phyloP scores from a whole-genome alignment of 169 alveolate species.

The Cryptosporidium sp. region DNA sequence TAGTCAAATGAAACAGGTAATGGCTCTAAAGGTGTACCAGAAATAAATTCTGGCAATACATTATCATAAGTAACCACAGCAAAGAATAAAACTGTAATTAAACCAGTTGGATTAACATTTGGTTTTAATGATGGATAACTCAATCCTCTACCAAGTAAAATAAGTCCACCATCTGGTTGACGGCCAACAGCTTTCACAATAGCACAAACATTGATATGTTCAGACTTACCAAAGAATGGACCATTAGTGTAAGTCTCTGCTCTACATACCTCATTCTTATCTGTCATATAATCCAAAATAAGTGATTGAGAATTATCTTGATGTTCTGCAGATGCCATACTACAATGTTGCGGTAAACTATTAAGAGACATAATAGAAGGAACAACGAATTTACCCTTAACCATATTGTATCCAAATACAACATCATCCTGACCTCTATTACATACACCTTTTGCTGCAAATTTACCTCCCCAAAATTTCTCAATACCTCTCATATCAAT shows the following conservation, averaged over 20 bases:
- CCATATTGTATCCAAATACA: constrained; percentile 55
- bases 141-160: constrained; percentile 69
- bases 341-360: constrained; percentile 46
- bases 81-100: constrained; percentile 63
- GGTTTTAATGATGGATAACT: constrained; percentile 59
- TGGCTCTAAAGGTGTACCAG: constrained; percentile 59
- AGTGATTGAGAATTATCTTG: constrained; percentile 60
- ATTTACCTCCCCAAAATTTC: constrained; percentile 62
- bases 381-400: constrained; percentile 39
- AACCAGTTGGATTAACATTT: constrained; percentile 50
- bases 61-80: constrained; percentile 62
- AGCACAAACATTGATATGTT: constrained; percentile 66
- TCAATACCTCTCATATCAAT: constrained; percentile 28
- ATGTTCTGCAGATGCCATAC: constrained; percentile 42
- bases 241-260: constrained; percentile 38
- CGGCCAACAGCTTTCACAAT: constrained; percentile 65
- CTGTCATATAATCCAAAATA: constrained; percentile 71
- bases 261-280: constrained; percentile 57
- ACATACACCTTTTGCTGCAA: constrained; percentile 56
- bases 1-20: constrained; percentile 63
- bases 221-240: constrained; percentile 64
- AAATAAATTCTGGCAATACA: constrained; percentile 38
- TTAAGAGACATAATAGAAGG: constrained; percentile 53
- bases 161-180: constrained; percentile 66
- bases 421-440: constrained; percentile 42